Base-by-base conservation (phyloP, 2,329 filamentous ascomycete species). In the Orbilia blumenaviensis region DNA sequence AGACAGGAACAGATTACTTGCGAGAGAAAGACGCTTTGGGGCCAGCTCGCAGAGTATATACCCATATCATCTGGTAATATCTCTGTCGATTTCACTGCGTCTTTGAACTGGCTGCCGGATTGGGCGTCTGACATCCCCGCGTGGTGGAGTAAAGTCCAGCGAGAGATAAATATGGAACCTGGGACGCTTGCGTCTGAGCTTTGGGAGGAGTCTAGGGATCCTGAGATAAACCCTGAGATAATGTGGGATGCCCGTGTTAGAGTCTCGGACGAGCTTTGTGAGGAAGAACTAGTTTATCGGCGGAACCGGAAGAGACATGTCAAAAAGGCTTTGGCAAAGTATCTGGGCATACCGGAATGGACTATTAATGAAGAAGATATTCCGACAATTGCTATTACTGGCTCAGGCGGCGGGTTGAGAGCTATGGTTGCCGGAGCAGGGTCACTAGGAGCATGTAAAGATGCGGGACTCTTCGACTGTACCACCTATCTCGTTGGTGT, bases 401-500 rank as follows among this genome's bases (percentile, higher is more conserved):
- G 94, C 7, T 98, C 94, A 1, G 95, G 95, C 8, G 95, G 95
- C 68, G 95, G 95, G 0, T 84, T 99, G 52, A 87, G 95, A 60
- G 95, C 95, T 0, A 87, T 99, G 38, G 92, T 98, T 16, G 94
- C 95, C 1, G 94, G 94, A 2, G 90, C 93, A 0, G 94, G 94
- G 0, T 97, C 94, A 0, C 90, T 96, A 77, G 85, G 95, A 8
- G 94, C 93, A 2, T 88, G 93, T 0, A 89, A 93, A 74, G 91
- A 97, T 81, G 91, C 92, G 69, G 95, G 95, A 0, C 85, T 99
- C 0, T 96, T 97, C 82, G 94, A 97, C 83, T 98, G 95, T 81
- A 88, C 92, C 9, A 98, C 94, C 0, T 99, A 99, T 81, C 96
- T 93, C 0, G 93, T 94, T 3, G 95, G 95, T 0, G 95, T 99